phyloP scores from a whole-genome alignment of 148 eudicot species.

The Pouteria glomerata region DNA sequence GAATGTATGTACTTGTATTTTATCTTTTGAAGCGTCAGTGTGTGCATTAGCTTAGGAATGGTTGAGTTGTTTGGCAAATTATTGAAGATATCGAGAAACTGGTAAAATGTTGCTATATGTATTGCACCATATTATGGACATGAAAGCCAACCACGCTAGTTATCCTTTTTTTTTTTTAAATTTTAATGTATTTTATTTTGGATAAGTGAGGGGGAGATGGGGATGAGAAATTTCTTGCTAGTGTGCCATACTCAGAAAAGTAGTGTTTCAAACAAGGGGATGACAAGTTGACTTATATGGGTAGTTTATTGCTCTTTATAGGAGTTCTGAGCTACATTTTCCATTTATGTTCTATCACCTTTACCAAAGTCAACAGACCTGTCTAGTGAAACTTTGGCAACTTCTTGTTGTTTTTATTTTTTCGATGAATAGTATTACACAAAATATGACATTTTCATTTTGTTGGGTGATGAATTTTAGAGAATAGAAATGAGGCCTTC shows the following conservation, averaged over 20 bases:
- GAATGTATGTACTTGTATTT: neutral
- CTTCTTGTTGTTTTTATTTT: neutral
- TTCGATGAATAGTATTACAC: neutral
- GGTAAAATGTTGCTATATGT: neutral
- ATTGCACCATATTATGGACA: neutral
- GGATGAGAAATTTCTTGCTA: neutral
- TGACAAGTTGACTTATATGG: neutral
- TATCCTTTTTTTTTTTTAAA: neutral
- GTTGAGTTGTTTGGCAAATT: neutral
- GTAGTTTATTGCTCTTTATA: neutral
- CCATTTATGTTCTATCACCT: no score
- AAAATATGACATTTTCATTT: neutral
- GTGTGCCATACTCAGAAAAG: neutral
- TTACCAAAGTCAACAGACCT: no score
- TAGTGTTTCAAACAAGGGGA: neutral
- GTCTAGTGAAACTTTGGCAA: no score
- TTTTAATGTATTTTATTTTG: neutral
- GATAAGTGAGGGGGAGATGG: neutral
- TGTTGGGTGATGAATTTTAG: neutral
- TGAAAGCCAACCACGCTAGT: neutral
- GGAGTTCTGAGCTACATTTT: neutral
- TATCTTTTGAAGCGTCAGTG: neutral
- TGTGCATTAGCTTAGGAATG: neutral
- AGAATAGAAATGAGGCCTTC: neutral
- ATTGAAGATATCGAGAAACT: neutral